A percentile compares a stretch with the other conserved stretches of the same genome.
Conservation (phyloP, 108 stramenopile genomes). For the Pseudonitzschia pungens region DNA sequence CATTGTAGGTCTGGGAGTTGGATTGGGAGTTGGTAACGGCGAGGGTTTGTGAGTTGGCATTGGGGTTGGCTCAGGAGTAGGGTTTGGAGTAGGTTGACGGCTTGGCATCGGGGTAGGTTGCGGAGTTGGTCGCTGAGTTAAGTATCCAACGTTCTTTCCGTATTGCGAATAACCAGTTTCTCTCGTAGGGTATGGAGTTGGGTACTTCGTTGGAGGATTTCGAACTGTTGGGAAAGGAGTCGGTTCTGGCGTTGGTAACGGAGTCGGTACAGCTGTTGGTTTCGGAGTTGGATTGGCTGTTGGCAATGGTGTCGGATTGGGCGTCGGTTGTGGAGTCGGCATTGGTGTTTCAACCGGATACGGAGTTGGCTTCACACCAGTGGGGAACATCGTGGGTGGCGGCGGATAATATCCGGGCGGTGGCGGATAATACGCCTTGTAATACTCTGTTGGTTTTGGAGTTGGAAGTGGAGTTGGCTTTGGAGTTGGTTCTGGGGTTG, state of each 20-base stretch:
- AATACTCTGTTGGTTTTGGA: not conserved
- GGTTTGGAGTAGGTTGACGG: conserved; percentile 1
- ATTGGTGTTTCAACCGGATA: not conserved
- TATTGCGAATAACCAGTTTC: not conserved
- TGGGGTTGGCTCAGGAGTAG: conserved; percentile 2
- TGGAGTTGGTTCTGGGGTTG: not conserved
- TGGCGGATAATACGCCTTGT: too few relatives aligned
- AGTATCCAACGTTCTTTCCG: not conserved
- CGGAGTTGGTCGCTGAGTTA: not conserved
- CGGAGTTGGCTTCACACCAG: not conserved
- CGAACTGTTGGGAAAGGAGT: not conserved
- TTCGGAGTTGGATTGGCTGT: not conserved
- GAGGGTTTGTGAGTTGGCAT: conserved; percentile 9
- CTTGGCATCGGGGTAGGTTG: conserved; percentile 6
- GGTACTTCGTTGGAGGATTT: conserved; percentile 1
- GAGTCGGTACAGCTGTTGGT: not conserved
- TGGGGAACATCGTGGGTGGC: not conserved
- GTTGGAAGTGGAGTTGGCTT: not conserved
- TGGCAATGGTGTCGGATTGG: not conserved
- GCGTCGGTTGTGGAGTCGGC: not conserved
- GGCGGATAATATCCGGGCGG: not conserved
- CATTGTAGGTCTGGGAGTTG: not conserved
- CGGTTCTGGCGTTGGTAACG: not conserved
- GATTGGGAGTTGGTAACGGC: conserved; percentile 1
- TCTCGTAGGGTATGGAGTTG: conserved; percentile 2